phyloP scores from a whole-genome alignment of 2,329 filamentous ascomycete genomes.

The Monosporascus sp. region DNA sequence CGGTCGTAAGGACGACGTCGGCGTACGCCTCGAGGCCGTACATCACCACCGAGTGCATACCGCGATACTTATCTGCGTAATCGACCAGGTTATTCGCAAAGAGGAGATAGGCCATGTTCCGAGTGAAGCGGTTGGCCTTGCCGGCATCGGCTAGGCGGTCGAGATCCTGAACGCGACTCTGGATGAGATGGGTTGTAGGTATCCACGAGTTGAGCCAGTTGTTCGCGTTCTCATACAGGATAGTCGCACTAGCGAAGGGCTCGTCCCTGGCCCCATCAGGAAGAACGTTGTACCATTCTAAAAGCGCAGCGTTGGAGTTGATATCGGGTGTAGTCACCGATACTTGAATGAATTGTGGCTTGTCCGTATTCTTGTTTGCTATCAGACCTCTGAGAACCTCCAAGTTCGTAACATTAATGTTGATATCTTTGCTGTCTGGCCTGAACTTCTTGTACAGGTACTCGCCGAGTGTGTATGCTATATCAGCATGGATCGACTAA shows the following conservation, averaged over 20 bases:
- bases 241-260: too few species aligned
- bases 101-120: slow-evolving; percentile 58
- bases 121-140: slow-evolving; percentile 54
- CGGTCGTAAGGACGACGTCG: too few species aligned
- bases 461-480: slow-evolving; percentile 56
- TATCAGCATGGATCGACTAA: slow-evolving; percentile 56
- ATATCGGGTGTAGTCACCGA: too few species aligned
- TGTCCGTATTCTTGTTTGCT: slow-evolving; percentile 21
- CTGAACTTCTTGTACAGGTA: slow-evolving; percentile 51
- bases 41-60: slow-evolving; percentile 34
- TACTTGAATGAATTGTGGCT: slow-evolving; percentile 27
- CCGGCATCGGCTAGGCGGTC: slow-evolving; percentile 47
- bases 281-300: too few species aligned
- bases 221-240: too few species aligned
- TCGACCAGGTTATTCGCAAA: slow-evolving; percentile 29
- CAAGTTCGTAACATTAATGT: slow-evolving; percentile 33
- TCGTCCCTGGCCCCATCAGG: too few species aligned
- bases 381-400: slow-evolving; percentile 30
- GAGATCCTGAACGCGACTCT: slow-evolving; percentile 39
- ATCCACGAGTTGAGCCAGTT: too few species aligned
- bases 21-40: slow-evolving; percentile 27
- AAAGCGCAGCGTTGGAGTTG: too few species aligned
- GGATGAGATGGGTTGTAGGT: too few species aligned
- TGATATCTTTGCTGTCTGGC: slow-evolving; percentile 31
- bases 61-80: slow-evolving; percentile 31